These are phyloP conservation scores for Epichloe aotearoae DNA, from an alignment of 2,329 filamentous ascomycete species.

Conservation along the genomic window DNA sequence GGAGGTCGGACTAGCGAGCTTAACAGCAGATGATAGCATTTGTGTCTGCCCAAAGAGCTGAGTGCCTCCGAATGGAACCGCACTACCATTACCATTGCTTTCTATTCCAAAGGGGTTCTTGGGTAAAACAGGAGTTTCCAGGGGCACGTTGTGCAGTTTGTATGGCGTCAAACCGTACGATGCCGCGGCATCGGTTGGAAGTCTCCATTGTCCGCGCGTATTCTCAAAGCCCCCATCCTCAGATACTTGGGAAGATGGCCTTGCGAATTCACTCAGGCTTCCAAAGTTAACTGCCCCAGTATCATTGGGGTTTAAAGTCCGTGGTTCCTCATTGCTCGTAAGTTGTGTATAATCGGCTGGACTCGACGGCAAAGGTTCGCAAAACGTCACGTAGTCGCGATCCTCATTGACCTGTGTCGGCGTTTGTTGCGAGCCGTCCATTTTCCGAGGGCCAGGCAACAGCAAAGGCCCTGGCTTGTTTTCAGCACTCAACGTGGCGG, in stretches of 20 bases:
- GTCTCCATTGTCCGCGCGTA: constrained; percentile 26
- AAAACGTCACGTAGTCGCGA: constrained; percentile 40
- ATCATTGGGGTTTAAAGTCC: constrained; percentile 32
- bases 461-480: neutral
- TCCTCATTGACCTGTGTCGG: constrained; percentile 44
- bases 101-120: constrained; percentile 34
- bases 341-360: constrained; percentile 15
- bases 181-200: constrained; percentile 18
- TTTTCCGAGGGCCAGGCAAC: constrained; percentile 11
- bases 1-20: constrained; percentile 38
- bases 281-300: constrained; percentile 36
- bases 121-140: constrained; percentile 36
- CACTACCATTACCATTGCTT: constrained; percentile 17
- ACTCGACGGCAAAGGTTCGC: constrained; percentile 16
- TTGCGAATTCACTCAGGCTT: constrained; percentile 21
- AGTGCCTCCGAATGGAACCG: constrained; percentile 25
- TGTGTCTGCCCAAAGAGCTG: constrained; percentile 45
- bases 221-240: constrained; percentile 28
- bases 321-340: constrained; percentile 17
- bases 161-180: constrained; percentile 15
- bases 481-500: neutral
- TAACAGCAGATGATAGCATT: constrained; percentile 36
- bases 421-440: constrained; percentile 36
- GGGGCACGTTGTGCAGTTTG: constrained; percentile 14
- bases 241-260: constrained; percentile 27